A percentile compares a stretch with the other conserved stretches of the same genome.
These are phyloP conservation scores for Erysimum cheiri DNA, from an alignment of 441 rosid species.

Conservation along the genomic window DNA sequence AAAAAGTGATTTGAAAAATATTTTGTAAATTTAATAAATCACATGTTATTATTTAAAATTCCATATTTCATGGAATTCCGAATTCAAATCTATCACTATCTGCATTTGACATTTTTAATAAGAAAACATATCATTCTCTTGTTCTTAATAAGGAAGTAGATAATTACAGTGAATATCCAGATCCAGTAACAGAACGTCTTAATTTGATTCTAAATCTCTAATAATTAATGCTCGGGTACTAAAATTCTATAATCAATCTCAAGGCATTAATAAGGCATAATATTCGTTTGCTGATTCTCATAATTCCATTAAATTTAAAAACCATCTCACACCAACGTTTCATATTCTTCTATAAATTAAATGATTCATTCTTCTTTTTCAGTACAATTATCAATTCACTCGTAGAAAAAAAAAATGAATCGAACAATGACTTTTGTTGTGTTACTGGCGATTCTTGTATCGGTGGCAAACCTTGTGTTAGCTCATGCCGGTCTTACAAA, in stretches of 20 bases:
- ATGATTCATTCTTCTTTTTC: slow-evolving; percentile 1
- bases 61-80: neutral
- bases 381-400: neutral
- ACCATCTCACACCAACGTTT: neutral
- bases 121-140: slow-evolving; percentile 4
- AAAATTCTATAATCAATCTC: slow-evolving; percentile 15
- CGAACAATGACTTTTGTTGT: slow-evolving; percentile 6
- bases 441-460: slow-evolving; percentile 18
- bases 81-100: neutral
- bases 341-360: slow-evolving; percentile 13
- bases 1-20: no score
- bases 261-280: slow-evolving; percentile 15
- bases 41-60: neutral
- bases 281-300: slow-evolving; percentile 24
- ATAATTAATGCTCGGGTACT: neutral
- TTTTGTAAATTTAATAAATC: no score
- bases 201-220: slow-evolving; percentile 5
- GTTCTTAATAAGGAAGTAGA: slow-evolving; percentile 17
- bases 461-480: slow-evolving; percentile 3
- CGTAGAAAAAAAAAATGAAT: slow-evolving; percentile 6
- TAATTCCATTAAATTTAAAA: neutral
- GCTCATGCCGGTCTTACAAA: neutral
- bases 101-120: slow-evolving; percentile 2
- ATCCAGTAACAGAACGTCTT: neutral
- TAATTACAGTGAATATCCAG: neutral